Evolutionary conservation across 768 basidiomycete species (phyloP).

Genomic region (Phaeotremella skinneri): DNA sequence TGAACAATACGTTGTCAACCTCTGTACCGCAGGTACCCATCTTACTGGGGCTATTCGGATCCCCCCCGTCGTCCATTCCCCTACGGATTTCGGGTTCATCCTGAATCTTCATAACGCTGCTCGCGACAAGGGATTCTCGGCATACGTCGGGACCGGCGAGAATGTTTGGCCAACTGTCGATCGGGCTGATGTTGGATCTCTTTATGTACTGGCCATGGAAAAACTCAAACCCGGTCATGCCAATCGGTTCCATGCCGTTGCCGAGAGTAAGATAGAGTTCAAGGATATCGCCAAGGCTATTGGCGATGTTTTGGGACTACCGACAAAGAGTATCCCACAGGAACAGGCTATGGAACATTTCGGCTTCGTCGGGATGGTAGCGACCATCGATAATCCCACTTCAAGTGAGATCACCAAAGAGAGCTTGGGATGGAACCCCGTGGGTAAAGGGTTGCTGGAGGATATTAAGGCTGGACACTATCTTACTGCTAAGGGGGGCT

Average conservation of each 20-base stretch:
- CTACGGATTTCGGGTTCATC: conserved; percentile 22
- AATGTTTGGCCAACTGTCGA: conserved; percentile 30
- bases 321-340: conserved; percentile 8
- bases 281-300: conserved; percentile 20
- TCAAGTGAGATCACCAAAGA: conserved; percentile 12
- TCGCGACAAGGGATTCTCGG: conserved; percentile 12
- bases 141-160: conserved; percentile 15
- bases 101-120: conserved; percentile 13
- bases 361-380: conserved; percentile 12
- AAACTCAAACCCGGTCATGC: conserved; percentile 11
- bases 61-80: background rate
- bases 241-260: conserved; percentile 20
- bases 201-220: conserved; percentile 36
- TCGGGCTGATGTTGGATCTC: conserved; percentile 30
- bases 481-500: no score
- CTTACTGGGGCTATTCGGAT: no score
- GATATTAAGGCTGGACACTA: conserved; percentile 6
- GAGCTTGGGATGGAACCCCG: conserved; percentile 28
- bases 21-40: no score
- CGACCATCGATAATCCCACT: background rate
- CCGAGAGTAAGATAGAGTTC: conserved; percentile 13
- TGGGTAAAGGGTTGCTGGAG: conserved; percentile 14
- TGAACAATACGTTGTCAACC: no score
- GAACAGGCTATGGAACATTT: conserved; percentile 11
- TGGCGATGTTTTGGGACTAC: conserved; percentile 13